Base-by-base conservation (phyloP, 1,284 basidiomycete genomes). In the Phylloboletellus chloephorus region DNA sequence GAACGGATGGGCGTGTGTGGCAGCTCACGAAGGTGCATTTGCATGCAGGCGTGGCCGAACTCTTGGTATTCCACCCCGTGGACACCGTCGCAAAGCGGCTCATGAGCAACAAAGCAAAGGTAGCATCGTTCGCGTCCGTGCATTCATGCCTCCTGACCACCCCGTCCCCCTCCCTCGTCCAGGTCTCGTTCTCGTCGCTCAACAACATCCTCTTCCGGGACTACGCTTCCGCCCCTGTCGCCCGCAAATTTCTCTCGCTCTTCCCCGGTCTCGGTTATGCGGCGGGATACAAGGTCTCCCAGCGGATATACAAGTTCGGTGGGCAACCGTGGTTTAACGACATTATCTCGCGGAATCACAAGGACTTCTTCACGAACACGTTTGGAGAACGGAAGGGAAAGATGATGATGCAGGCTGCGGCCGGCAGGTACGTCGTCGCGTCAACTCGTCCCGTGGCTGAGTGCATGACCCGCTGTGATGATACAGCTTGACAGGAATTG, bases 241-340 rank as follows among this genome's bases (percentile, higher is more conserved):
- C 67, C n/a, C 69, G 70, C 36, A 92, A 90, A 63, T 76, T 95
- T 56, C 51, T 97, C 24, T 96, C 92, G 3, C 78, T 98, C 28
- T 98, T 98, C 73, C 95, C 96, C 20, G 95, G 95, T 51, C 81
- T 98, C 3, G 96, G 96, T 2, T 98, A 98, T 62, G 96, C 95
- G 3, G 95, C 92, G 22, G 92, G 93, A 0, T 98, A 98, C 82
- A 98, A 98, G 67, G 71, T 96, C 56, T 69, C 89, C 1, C 92
- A 96, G 67, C 79, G 91, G 37, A 79, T 95, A 56, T 96, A 96
- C 82, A 98, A 98, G 71, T 98, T 98, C 56, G 95, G 96, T 47
- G 96, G 95, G 2, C 95, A 98, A 67, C 95, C 96, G 16, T 98
- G 85, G 77, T 96, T 97, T 67, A 89, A 94, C 66, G 93, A 98